These are phyloP conservation scores for Sporopachydermia lactativora DNA, from an alignment of 805 yeast species.

Conservation along the genomic window DNA sequence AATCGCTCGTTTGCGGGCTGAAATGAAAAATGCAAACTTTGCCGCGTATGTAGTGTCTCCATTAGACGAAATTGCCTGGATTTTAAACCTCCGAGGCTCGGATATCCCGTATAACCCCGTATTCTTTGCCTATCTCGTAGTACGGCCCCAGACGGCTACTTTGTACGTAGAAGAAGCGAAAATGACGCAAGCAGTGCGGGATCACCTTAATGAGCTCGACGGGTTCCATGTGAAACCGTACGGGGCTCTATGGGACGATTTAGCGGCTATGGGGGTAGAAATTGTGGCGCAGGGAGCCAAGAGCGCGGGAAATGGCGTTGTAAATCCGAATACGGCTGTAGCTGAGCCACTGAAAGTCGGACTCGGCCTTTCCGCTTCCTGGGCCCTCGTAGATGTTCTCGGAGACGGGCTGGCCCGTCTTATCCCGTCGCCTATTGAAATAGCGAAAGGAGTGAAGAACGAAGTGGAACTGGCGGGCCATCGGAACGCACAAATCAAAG, in stretches of 20 bases:
- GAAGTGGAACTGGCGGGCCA: conserved; percentile 36
- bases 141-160: conserved; percentile 20
- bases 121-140: conserved; percentile 41
- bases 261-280: conserved; percentile 18
- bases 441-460: conserved; percentile 39
- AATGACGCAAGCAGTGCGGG: conserved; percentile 23
- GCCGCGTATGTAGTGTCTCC: conserved; percentile 34
- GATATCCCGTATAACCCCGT: conserved; percentile 64
- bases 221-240: conserved; percentile 39
- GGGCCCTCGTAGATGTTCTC: conserved; percentile 49
- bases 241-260: conserved; percentile 41
- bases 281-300: neutral
- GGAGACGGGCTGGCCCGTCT: conserved; percentile 16
- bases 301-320: neutral
- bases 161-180: conserved; percentile 42
- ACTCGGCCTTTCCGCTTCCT: conserved; percentile 32
- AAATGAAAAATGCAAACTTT: conserved; percentile 14
- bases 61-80: conserved; percentile 65
- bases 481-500: conserved; percentile 38
- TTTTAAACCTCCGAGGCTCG: conserved; percentile 50
- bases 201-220: conserved; percentile 26
- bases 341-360: conserved; percentile 15
- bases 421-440: conserved; percentile 27
- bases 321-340: conserved; percentile 15
- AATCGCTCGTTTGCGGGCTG: conserved; percentile 18